Evolutionary conservation across 2,329 filamentous ascomycete species (phyloP).

Genomic region (Geosmithia putterillii): DNA sequence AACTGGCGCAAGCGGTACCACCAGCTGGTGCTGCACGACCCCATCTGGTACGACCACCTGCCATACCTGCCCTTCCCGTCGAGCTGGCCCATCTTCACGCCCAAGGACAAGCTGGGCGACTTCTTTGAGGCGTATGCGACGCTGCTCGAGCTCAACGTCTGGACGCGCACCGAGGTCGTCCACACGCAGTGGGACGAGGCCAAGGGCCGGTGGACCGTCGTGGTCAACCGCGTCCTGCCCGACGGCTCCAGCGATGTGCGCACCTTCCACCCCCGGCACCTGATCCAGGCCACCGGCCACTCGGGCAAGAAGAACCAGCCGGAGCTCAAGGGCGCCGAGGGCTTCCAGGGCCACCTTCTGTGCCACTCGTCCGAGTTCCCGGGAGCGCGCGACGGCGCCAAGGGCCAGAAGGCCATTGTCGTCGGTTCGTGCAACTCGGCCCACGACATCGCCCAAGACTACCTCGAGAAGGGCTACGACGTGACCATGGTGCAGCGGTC

Average conservation of each 20-base stretch:
- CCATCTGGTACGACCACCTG: slow-evolving; percentile 48
- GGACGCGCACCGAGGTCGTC: slow-evolving; percentile 40
- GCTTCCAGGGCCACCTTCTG: slow-evolving; percentile 46
- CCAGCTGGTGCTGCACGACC: slow-evolving; percentile 56
- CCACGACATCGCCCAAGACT: slow-evolving; percentile 59
- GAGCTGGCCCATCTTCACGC: slow-evolving; percentile 57
- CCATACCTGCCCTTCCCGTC: slow-evolving; percentile 53
- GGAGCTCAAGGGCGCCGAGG: slow-evolving; percentile 38
- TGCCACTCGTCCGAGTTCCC: slow-evolving; percentile 51
- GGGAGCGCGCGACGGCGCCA: slow-evolving; percentile 31
- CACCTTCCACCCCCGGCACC: slow-evolving; percentile 46
- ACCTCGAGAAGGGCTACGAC: slow-evolving; percentile 50
- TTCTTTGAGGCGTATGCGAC: slow-evolving; percentile 56
- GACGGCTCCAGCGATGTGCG: slow-evolving; percentile 35
- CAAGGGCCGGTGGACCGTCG: slow-evolving; percentile 40
- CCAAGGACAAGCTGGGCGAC: slow-evolving; percentile 59
- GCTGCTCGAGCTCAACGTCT: slow-evolving; percentile 56
- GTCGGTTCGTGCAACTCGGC: slow-evolving; percentile 58
- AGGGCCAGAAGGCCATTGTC: slow-evolving; percentile 49
- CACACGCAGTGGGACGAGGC: slow-evolving; percentile 36
- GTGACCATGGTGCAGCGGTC: slow-evolving; percentile 61
- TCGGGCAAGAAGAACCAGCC: slow-evolving; percentile 54
- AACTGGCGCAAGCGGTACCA: slow-evolving; percentile 53
- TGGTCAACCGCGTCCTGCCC: slow-evolving; percentile 34
- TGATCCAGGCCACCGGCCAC: slow-evolving; percentile 57